Conservation (phyloP, 1,284 basidiomycete species). For the Schizophyllum commune region DNA sequence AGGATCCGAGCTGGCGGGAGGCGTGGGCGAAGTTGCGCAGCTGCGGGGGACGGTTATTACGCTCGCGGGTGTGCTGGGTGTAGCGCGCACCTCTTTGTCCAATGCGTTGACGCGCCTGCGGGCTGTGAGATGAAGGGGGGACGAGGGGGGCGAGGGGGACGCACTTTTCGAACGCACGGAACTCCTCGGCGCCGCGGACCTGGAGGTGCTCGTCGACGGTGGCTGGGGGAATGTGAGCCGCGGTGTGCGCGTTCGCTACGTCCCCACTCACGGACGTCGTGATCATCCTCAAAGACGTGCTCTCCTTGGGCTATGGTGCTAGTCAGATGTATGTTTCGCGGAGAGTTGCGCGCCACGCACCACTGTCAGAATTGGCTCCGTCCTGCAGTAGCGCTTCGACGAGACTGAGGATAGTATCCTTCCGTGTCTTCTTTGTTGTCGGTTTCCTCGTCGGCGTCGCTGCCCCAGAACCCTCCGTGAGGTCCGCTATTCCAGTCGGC, state of each 20-base stretch:
- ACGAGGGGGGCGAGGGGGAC: slow-evolving; percentile 6
- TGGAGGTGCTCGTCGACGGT: slow-evolving; percentile 62
- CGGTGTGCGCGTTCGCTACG: not conserved
- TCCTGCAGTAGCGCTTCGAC: slow-evolving; percentile 59
- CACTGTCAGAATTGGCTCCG: slow-evolving; percentile 35
- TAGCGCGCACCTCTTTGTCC: slow-evolving; percentile 48
- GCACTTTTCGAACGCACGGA: slow-evolving; percentile 53
- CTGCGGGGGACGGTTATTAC: slow-evolving; percentile 24
- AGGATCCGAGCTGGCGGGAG: slow-evolving; percentile 64
- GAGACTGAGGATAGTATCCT: slow-evolving; percentile 53
- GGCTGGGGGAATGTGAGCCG: slow-evolving; percentile 27
- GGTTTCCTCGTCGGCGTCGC: no score
- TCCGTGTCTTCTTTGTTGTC: no score
- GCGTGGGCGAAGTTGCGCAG: slow-evolving; percentile 67
- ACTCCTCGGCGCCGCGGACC: slow-evolving; percentile 52
- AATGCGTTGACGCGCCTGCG: slow-evolving; percentile 49
- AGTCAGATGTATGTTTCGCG: not conserved
- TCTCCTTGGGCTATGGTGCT: slow-evolving; percentile 26
- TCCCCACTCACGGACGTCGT: slow-evolving; percentile 52
- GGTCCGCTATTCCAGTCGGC: no score
- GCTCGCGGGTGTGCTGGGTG: not conserved
- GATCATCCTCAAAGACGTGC: slow-evolving; percentile 51
- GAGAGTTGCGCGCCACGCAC: slow-evolving; percentile 24
- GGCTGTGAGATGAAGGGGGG: slow-evolving; percentile 2
- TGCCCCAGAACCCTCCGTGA: no score